A percentile compares a stretch with the other conserved stretches of the same genome.
Conservation (phyloP, 352 stramenopile species). For the Phytophthora megakarya region DNA sequence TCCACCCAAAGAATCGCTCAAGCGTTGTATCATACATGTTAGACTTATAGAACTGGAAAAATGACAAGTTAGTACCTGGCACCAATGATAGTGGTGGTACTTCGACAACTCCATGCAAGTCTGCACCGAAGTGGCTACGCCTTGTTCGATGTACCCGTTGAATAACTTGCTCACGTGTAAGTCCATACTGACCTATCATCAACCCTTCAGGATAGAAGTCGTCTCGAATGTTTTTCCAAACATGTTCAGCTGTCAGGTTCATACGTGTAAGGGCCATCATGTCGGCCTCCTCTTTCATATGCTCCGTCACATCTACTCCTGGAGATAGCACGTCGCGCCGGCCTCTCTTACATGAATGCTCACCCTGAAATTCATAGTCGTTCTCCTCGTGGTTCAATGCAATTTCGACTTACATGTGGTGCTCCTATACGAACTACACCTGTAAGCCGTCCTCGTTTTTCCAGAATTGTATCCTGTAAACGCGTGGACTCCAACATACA, state of each 20-base stretch:
- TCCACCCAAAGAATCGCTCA: neutral
- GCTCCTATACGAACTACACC: no score
- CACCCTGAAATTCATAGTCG: neutral
- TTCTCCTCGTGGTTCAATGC: neutral
- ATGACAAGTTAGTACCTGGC: neutral
- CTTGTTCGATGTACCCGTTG: neutral
- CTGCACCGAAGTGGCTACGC: neutral
- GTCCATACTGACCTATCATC: neutral
- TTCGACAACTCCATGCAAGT: neutral
- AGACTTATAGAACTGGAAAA: neutral
- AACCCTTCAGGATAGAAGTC: neutral
- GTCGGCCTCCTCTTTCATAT: neutral
- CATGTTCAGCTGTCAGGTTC: neutral
- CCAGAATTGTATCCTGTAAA: no score
- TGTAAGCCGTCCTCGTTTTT: no score
- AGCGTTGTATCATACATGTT: neutral
- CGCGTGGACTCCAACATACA: no score
- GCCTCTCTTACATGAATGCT: neutral
- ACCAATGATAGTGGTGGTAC: neutral
- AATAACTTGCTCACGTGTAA: neutral
- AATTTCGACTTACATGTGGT: no score
- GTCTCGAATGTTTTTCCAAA: neutral
- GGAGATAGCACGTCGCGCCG: neutral
- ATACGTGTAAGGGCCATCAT: neutral
- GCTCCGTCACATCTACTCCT: neutral